Conservation (phyloP, 805 yeast genomes). For the Lipomyces lipofer region DNA sequence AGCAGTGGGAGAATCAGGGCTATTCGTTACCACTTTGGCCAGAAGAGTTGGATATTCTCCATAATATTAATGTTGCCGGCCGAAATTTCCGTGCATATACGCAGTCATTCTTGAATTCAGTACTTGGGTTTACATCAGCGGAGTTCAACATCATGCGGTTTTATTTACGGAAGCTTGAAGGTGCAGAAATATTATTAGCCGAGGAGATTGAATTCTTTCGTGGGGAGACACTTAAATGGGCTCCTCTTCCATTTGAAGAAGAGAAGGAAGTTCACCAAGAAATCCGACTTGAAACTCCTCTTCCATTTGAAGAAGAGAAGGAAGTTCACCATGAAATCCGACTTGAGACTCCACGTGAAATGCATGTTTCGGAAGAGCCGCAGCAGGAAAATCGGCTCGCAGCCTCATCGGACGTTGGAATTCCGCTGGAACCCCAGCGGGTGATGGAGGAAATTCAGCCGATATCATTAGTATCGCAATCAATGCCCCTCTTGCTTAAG, state of each 20-base stretch:
- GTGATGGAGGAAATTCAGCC: too few relatives aligned
- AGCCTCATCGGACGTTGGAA: not conserved
- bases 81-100: slow-evolving; percentile 5
- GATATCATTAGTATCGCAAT: too few relatives aligned
- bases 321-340: too few relatives aligned
- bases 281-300: too few relatives aligned
- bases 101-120: slow-evolving; percentile 12
- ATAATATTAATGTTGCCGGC: not conserved
- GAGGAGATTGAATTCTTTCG: slow-evolving; percentile 37
- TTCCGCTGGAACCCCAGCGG: too few relatives aligned
- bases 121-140: not conserved
- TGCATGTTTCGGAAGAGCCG: too few relatives aligned
- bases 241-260: not conserved
- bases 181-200: slow-evolving; percentile 42
- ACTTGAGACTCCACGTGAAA: not conserved
- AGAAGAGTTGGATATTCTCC: slow-evolving; percentile 38
- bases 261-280: too few relatives aligned
- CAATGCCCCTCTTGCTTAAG: too few relatives aligned
- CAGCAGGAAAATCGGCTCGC: too few relatives aligned
- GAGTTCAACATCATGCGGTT: slow-evolving; percentile 41
- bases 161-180: slow-evolving; percentile 51
- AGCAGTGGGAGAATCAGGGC: slow-evolving; percentile 37
- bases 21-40: slow-evolving; percentile 39
- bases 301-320: too few relatives aligned
- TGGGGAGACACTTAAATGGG: not conserved